Base-by-base conservation (phyloP, 257 asterid species). In the Misopates orontium region DNA sequence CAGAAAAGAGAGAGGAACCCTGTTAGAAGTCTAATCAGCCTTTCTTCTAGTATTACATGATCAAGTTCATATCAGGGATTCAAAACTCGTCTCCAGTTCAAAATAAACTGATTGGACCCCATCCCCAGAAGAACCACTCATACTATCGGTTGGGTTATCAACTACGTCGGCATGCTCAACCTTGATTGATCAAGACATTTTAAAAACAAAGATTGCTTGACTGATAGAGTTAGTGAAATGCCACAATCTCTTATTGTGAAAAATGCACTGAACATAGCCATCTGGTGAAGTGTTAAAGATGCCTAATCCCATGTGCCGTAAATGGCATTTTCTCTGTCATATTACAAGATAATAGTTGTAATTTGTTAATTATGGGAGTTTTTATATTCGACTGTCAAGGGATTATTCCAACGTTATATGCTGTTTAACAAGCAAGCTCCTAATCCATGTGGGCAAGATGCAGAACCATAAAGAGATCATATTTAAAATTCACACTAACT, bases 61-160 rank as follows among this genome's bases (percentile, higher is more conserved):
- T 91, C 96, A 42, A 84, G 85, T 24, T 87, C 91, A 76, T 83
- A n/a, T 87, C 49, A 75, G 68, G 71, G 11, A 48, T 60, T 70
- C 78, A 50, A 31, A 67, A 24, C 73, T 62, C 68, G 16, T 57
- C 76, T 73, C 75, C 62, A 72, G 57, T 67, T 82, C 80, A 54
- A 55, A 52, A 42, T 71, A 67, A 65, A 61, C 49, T 10, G 75
- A 70, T 66, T 75, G 70, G 71, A 56, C 36, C 52, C 31, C 71
- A 61, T 51, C 68, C 49, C 59, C 42, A 23, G 50, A 62, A 25
- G 75, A 65, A 56, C 41, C 55, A 32, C 60, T 56, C 32, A 20
- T 14, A 41, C 53, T 42, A 59, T 62, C 59, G 44, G 63, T 60
- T 59, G 73, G 55, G 67, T 63, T 70, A 60, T 65, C 75, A 24